These are phyloP conservation scores for Zoysia matrella DNA, from an alignment of 202 grass and related monocot genomes.

Conservation along the genomic window DNA sequence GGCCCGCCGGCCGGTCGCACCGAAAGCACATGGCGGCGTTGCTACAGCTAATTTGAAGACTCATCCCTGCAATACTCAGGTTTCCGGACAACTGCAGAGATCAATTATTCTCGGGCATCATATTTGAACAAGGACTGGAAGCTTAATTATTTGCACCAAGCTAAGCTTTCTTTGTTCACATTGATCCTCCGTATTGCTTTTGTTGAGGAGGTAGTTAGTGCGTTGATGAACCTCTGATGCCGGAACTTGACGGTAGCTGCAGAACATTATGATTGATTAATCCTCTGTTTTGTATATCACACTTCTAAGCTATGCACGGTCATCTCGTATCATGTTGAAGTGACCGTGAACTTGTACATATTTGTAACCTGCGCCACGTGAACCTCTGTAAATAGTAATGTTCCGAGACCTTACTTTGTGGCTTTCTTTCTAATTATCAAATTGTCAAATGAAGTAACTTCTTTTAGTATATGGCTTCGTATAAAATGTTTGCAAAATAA, in stretches of 20 bases:
- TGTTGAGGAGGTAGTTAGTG: constrained; percentile 26
- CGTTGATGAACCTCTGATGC: constrained; percentile 5
- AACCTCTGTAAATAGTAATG: constrained; percentile 13
- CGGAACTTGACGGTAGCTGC: constrained; percentile 20
- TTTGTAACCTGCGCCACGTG: not conserved
- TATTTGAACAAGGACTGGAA: constrained; percentile 37
- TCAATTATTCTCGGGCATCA: not conserved
- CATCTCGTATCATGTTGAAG: not conserved
- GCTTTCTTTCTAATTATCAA: not conserved
- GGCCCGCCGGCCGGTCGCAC: no score
- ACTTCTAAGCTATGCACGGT: constrained; percentile 13
- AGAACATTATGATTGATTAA: not conserved
- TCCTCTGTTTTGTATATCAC: constrained; percentile 21
- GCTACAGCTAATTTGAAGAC: constrained; percentile 58
- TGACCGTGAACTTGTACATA: constrained; percentile 40
- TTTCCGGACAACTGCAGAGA: constrained; percentile 41
- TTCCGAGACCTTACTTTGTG: not conserved
- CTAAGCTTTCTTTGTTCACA: constrained; percentile 13
- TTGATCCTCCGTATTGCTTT: constrained; percentile 34
- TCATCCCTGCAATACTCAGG: constrained; percentile 48
- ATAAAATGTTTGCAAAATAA: not conserved
- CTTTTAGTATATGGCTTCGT: constrained; percentile 9
- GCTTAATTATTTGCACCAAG: constrained; percentile 23
- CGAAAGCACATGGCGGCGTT: no score
- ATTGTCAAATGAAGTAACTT: not conserved